These are phyloP conservation scores for Colletotrichum melonis DNA, from an alignment of 2,329 filamentous ascomycete genomes.

Conservation along the genomic window DNA sequence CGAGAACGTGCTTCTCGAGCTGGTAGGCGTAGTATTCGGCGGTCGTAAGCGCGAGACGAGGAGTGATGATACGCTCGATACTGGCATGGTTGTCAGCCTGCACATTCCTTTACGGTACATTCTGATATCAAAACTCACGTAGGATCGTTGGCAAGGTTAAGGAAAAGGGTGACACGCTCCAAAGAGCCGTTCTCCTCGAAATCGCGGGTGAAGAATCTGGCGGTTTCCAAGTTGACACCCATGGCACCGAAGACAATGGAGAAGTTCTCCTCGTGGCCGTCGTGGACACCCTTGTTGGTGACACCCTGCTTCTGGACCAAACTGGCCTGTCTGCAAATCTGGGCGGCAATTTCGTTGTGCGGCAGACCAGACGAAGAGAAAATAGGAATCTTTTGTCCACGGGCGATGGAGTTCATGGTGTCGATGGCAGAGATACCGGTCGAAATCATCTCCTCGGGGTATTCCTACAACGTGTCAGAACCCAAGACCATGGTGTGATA, in stretches of 20 bases:
- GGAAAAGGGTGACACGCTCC: constrained; percentile 96
- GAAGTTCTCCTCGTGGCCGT: constrained; percentile 99
- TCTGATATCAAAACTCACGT: constrained; percentile 71
- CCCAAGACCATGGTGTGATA: constrained; percentile 1
- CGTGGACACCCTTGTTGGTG: constrained; percentile 94
- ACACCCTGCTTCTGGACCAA: constrained; percentile 83
- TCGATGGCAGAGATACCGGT: constrained; percentile 99
- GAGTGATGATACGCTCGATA: constrained; percentile 99
- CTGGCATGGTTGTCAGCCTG: constrained; percentile 55
- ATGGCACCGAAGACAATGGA: constrained; percentile 99
- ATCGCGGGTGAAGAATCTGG: constrained; percentile 97
- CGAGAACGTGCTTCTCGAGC: constrained; percentile 98
- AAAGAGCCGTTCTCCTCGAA: constrained; percentile 99
- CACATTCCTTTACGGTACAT: neutral
- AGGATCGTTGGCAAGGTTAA: constrained; percentile 98
- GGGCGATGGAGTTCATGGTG: constrained; percentile 97
- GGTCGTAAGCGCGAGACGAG: constrained; percentile 96
- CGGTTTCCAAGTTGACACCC: constrained; percentile 99
- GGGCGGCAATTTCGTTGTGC: constrained; percentile 98
- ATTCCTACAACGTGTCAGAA: constrained; percentile 71
- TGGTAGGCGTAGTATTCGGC: constrained; percentile 99
- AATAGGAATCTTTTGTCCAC: constrained; percentile 99
- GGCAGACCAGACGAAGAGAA: constrained; percentile 98
- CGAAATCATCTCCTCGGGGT: constrained; percentile 99
- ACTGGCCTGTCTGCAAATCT: constrained; percentile 97